Conservation (phyloP, 768 basidiomycete genomes). For the Lyophyllum shimeji region DNA sequence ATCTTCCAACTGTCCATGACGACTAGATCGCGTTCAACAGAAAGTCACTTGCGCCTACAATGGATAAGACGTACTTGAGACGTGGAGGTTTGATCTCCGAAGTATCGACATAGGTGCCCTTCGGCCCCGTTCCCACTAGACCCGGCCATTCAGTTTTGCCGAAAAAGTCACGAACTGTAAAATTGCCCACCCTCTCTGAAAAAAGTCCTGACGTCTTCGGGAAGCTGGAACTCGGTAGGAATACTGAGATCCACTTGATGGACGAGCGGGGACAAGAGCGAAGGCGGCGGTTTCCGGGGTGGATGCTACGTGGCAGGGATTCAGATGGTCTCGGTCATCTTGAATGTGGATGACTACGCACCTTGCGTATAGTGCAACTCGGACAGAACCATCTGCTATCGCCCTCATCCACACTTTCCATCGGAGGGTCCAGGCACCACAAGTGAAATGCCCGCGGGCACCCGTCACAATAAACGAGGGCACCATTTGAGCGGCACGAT, state of each 20-base stretch:
- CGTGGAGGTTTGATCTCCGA: conserved; percentile 76
- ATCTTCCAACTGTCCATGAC: conserved; percentile 87
- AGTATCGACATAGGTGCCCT: conserved; percentile 82
- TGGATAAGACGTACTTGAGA: conserved; percentile 64
- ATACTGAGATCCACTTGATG: conserved; percentile 65
- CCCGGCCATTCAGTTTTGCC: conserved; percentile 16
- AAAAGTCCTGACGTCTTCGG: conserved; percentile 76
- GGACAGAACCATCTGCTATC: conserved; percentile 86
- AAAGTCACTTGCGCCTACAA: conserved; percentile 11
- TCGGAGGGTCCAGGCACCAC: conserved; percentile 94
- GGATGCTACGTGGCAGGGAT: conserved; percentile 51
- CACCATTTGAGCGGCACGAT: conserved; percentile 77
- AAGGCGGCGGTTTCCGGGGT: conserved; percentile 60
- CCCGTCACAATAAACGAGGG: conserved; percentile 94
- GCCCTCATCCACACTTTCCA: conserved; percentile 84
- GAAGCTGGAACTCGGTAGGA: conserved; percentile 83
- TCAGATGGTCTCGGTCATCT: conserved; percentile 16
- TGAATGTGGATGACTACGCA: conserved; percentile 31
- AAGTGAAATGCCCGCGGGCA: conserved; percentile 96
- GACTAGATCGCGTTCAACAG: conserved; percentile 40
- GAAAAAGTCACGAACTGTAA: conserved; percentile 6
- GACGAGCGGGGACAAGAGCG: conserved; percentile 73
- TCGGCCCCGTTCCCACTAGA: conserved; percentile 74
- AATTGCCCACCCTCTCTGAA: conserved; percentile 80
- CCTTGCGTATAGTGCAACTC: conserved; percentile 65